phyloP scores from a whole-genome alignment of 192 early-diverging fungal species.

The Geranomyces michiganensis region DNA sequence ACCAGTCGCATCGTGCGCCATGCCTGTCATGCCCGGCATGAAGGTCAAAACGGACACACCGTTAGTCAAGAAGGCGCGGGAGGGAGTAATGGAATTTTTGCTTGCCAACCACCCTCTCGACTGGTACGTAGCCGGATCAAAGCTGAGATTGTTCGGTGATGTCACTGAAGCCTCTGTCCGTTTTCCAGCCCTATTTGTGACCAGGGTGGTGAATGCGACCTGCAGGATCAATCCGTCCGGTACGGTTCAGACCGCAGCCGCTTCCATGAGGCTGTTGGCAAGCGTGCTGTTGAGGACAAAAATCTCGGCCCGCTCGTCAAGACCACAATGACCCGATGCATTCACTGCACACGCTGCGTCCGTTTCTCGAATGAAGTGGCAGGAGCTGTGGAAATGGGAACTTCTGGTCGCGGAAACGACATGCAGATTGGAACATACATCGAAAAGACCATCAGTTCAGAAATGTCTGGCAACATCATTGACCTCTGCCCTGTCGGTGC shows the following conservation, averaged over 20 bases:
- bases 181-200: slow-evolving; percentile 82
- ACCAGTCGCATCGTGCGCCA: slow-evolving; percentile 94
- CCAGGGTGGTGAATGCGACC: slow-evolving; percentile 98
- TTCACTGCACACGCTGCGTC: slow-evolving; percentile 99
- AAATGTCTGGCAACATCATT: slow-evolving; percentile 97
- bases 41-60: slow-evolving; percentile 93
- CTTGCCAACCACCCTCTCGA: slow-evolving; percentile 98
- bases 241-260: slow-evolving; percentile 94
- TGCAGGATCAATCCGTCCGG: slow-evolving; percentile 97
- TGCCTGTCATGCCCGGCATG: slow-evolving; percentile 98
- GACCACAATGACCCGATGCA: slow-evolving; percentile 97
- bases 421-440: slow-evolving; percentile 99
- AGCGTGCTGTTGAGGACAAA: slow-evolving; percentile 98
- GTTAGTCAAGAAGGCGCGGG: slow-evolving; percentile 93
- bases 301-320: slow-evolving; percentile 94
- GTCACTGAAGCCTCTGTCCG: too few species aligned
- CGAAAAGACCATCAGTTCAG: slow-evolving; percentile 81
- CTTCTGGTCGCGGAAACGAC: slow-evolving; percentile 93
- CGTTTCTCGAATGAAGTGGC: slow-evolving; percentile 98
- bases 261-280: slow-evolving; percentile 78
- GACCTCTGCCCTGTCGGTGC: slow-evolving; percentile 99
- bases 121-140: slow-evolving; percentile 47
- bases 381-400: slow-evolving; percentile 92
- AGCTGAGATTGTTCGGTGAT: too few species aligned
- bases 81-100: slow-evolving; percentile 77